Evolutionary conservation across 2,329 filamentous ascomycete species (phyloP).

Genomic region (Cladosporium sp.): DNA sequence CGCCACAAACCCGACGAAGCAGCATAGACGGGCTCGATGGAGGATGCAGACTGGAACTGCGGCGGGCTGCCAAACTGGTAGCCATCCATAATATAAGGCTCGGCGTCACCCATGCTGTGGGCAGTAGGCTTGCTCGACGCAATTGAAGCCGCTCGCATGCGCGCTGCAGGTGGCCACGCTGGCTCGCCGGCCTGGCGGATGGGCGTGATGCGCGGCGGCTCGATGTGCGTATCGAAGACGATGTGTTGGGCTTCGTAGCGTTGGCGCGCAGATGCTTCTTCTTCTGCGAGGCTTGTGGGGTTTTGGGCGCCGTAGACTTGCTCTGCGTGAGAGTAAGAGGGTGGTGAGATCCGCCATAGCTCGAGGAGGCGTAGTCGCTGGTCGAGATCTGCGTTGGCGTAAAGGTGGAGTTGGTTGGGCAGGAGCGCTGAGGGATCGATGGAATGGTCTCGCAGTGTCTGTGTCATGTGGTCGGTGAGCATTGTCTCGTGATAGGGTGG

Average conservation of each 20-base stretch:
- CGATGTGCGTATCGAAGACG: slow-evolving; percentile 21
- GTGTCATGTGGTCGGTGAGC: slow-evolving; percentile 27
- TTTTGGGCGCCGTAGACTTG: slow-evolving; percentile 22
- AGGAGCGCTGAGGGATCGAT: slow-evolving; percentile 68
- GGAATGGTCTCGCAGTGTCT: slow-evolving; percentile 59
- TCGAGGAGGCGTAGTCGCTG: slow-evolving; percentile 74
- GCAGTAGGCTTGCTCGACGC: slow-evolving; percentile 16
- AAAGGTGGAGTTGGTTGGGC: slow-evolving; percentile 71
- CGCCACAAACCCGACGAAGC: slow-evolving; percentile 35
- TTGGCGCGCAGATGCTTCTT: slow-evolving; percentile 53
- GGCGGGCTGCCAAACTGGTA: slow-evolving; percentile 56
- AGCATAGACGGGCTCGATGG: slow-evolving; percentile 68
- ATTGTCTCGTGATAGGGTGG: slow-evolving; percentile 27
- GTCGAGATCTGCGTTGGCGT: slow-evolving; percentile 66
- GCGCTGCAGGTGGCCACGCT: slow-evolving; percentile 26
- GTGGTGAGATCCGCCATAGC: slow-evolving; percentile 79
- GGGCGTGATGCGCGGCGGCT: slow-evolving; percentile 22
- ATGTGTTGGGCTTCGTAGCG: slow-evolving; percentile 48
- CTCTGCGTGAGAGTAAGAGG: slow-evolving; percentile 45
- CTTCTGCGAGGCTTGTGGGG: slow-evolving; percentile 51
- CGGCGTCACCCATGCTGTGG: slow-evolving; percentile 45
- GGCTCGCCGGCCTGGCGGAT: slow-evolving; percentile 23
- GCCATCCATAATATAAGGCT: slow-evolving; percentile 81
- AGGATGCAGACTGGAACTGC: slow-evolving; percentile 53
- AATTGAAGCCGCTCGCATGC: slow-evolving; percentile 28